Evolutionary conservation across 2,329 filamentous ascomycete genomes (phyloP), one percentile per base, ranked within the genome.

Genomic region (Pseudogymnoascus sp.): DNA sequence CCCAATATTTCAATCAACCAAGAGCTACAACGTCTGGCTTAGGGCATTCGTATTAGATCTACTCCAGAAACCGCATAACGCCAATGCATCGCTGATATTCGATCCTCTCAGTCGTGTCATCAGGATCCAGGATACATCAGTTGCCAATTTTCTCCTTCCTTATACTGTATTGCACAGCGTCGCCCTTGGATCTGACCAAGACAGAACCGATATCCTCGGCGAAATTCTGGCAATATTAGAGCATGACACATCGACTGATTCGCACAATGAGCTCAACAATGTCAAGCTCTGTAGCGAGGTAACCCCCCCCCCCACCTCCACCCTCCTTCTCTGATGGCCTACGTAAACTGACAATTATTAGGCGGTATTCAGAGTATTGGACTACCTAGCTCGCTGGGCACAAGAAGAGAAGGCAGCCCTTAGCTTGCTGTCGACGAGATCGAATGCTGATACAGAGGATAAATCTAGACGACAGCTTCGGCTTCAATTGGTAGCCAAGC

Each of bases 371-470:
- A 84, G 88, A 54, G 84, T 95, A 3, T 80, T 99, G 0, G 95
- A 99, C 72, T 97, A 99, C 72, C 83, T 93, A 63, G 91, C 91
- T 70, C 83, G 88, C 65, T 99, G 93, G 91, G 77, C 95, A 22
- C 91, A 96, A 68, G 84, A 87, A 60, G 95, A 66, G 47, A 68
- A 71, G 43, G 47, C 63, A 6, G 62, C 62, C 28, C 62, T 60
- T 30, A 65, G 47, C 37, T 16, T 25, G 25, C 18, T 41, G 28
- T 50, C 35, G 38, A 50, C 61, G 65, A 59, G 58, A 58, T 38
- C 64, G 63, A 20, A 60, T 61, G 3, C 57, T 18, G 37, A 66
- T 81, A 84, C 62, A 78, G 79, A 54, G 20, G 47, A 54, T 9
- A 54, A 54, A 20, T 32, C 47, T 11, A 54, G 47, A 8, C 47